Conservation (phyloP, 768 basidiomycete species). For the Jaapia argillacea region DNA sequence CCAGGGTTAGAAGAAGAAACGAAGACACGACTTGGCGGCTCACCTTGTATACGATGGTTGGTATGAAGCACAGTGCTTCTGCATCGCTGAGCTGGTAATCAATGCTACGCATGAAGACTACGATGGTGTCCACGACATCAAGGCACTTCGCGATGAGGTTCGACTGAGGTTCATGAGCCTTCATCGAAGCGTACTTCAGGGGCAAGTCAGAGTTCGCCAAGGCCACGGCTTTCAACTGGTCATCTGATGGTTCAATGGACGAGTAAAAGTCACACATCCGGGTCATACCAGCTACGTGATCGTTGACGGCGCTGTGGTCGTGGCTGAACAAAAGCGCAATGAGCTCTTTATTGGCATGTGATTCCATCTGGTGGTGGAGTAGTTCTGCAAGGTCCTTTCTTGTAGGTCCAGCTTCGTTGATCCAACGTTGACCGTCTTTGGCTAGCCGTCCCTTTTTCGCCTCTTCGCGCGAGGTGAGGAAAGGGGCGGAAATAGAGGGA, state of each 20-base stretch:
- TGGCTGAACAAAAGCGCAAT: constrained; percentile 80
- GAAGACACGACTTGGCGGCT: background rate
- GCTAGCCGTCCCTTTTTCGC: constrained; percentile 55
- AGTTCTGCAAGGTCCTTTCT: constrained; percentile 82
- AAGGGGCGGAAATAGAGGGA: constrained; percentile 21
- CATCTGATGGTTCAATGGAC: constrained; percentile 43
- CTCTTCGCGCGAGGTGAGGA: constrained; percentile 47
- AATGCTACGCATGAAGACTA: constrained; percentile 63
- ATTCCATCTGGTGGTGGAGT: constrained; percentile 88
- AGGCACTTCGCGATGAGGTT: constrained; percentile 82
- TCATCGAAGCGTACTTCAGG: constrained; percentile 89
- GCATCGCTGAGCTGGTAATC: constrained; percentile 76
- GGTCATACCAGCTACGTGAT: constrained; percentile 72
- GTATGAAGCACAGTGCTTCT: constrained; percentile 83
- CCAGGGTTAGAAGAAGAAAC: constrained; percentile 1
- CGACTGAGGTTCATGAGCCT: constrained; percentile 83
- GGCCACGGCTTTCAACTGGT: constrained; percentile 53
- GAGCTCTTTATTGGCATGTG: constrained; percentile 67
- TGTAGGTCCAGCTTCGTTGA: constrained; percentile 76
- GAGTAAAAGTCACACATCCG: constrained; percentile 70
- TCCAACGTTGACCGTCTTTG: constrained; percentile 76
- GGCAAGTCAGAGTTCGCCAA: constrained; percentile 86
- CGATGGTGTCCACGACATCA: constrained; percentile 72
- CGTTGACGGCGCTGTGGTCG: constrained; percentile 92
- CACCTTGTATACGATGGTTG: constrained; percentile 86